Base-by-base conservation (phyloP, 2,329 filamentous ascomycete species). In the Didymella arachidicola region DNA sequence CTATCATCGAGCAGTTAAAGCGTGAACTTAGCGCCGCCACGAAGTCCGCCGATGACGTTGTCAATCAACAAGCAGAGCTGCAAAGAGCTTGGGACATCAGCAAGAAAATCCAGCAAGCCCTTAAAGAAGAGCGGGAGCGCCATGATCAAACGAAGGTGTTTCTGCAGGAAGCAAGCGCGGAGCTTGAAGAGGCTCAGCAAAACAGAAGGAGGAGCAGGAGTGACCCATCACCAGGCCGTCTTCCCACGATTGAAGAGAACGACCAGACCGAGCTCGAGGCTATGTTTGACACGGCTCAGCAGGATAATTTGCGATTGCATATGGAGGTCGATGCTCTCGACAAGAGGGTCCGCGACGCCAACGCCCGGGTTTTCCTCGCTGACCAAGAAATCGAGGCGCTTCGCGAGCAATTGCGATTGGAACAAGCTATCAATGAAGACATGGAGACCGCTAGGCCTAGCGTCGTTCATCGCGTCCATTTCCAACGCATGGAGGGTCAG, bases 231-330 rank as follows among this genome's bases (percentile, higher is more conserved):
- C 41, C 41, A 4, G 61, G 57, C 2, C 62, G 69, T 19, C 57
- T 76, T 7, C 69, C 72, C 1, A 76, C 73, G 1, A 76, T 76
- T 19, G 64, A 72, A 8, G 73, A 76, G 27, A 68, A 71, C 39
- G 71, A 75, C 39, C 68, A 69, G 45, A 65, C 70, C 11, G 73
- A 76, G 53, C 59, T 76, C 2, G 73, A 75, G 44, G 67, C 69
- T 7, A 75, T 76, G 71, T 76, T 76, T 57, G 70, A 76, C 32
- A 64, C 68, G 1, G 67, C 72, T 5, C 73, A 76, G 36, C 65
- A 74, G 53, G 72, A 76, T 46, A 76, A 76, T 36, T 41, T 72
- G 14, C 64, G 71, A 3, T 64, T 76, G 1, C 70, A 75, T 43
- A 49, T 62, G 1, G 67, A 76, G 30, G 60, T 73, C 2, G 66